phyloP scores from a whole-genome alignment of 129 eudicot genomes.

The Kitagawia praeruptora region DNA sequence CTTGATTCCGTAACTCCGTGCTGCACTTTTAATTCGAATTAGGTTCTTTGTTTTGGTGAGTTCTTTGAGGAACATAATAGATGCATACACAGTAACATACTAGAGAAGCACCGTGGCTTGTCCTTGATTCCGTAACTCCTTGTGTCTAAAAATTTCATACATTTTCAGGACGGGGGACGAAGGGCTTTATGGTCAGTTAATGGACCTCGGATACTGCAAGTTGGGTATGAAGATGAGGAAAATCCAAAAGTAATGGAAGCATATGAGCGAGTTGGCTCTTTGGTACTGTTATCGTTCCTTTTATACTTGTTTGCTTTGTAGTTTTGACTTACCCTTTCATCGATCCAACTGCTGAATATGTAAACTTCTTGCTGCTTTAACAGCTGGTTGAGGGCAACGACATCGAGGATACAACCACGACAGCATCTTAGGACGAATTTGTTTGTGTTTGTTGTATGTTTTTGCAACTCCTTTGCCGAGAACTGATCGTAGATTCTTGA shows the following conservation, averaged over 20 bases:
- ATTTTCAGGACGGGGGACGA: conserved; percentile 69
- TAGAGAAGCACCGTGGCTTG: neutral
- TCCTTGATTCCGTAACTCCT: neutral
- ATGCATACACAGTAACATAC: neutral
- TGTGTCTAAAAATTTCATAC: neutral
- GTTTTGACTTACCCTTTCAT: neutral
- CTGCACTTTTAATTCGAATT: neutral
- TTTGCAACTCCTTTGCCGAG: neutral
- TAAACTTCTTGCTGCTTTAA: conserved; percentile 14
- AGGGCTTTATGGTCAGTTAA: conserved; percentile 95
- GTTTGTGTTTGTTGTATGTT: neutral
- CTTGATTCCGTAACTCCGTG: neutral
- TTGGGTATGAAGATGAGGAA: conserved; percentile 87
- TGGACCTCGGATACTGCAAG: conserved; percentile 87
- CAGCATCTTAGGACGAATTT: conserved; percentile 7
- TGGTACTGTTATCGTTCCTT: conserved; percentile 42
- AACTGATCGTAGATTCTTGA: neutral
- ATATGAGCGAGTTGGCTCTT: conserved; percentile 80
- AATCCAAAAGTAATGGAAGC: conserved; percentile 90
- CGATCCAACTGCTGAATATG: neutral
- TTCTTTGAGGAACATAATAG: neutral
- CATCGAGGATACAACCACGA: conserved; percentile 31
- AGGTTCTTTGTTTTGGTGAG: neutral
- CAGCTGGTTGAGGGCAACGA: conserved; percentile 72
- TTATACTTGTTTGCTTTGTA: neutral